phyloP scores from a whole-genome alignment of 2,329 filamentous ascomycete species.

The Diplodia seriata region DNA sequence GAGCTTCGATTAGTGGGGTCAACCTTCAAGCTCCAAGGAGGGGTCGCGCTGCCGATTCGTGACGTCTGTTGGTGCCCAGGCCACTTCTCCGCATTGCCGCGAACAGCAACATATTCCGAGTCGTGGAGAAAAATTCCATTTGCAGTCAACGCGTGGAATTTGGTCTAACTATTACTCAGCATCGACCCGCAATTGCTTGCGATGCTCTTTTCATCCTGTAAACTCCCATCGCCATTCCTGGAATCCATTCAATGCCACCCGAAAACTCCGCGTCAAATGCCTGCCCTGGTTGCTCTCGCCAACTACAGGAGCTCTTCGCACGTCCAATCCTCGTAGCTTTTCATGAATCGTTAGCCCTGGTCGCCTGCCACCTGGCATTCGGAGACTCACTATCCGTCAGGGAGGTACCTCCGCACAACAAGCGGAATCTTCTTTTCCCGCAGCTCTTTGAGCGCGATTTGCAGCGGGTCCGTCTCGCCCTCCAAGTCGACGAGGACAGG shows the following conservation, averaged over 20 bases:
- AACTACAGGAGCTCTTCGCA: slow-evolving; percentile 83
- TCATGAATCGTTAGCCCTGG: slow-evolving; percentile 17
- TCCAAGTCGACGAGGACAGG: slow-evolving; percentile 95
- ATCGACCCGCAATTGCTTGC: slow-evolving; percentile 45
- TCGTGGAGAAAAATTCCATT: slow-evolving; percentile 28
- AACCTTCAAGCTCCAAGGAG: slow-evolving; percentile 24
- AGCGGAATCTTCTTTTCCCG: slow-evolving; percentile 98
- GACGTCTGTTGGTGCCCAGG: slow-evolving; percentile 30
- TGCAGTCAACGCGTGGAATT: slow-evolving; percentile 24
- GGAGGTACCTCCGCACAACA: slow-evolving; percentile 92
- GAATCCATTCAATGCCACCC: slow-evolving; percentile 39
- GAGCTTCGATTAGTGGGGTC: slow-evolving; percentile 32
- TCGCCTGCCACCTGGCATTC: background rate
- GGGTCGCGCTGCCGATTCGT: slow-evolving; percentile 30
- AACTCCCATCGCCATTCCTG: slow-evolving; percentile 45
- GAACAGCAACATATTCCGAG: slow-evolving; percentile 31
- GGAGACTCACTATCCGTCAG: slow-evolving; percentile 85
- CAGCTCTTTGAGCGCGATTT: slow-evolving; percentile 97
- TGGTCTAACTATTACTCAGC: slow-evolving; percentile 27
- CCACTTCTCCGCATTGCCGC: slow-evolving; percentile 30
- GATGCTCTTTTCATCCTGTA: slow-evolving; percentile 40
- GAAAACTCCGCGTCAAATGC: slow-evolving; percentile 32
- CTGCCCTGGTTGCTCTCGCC: slow-evolving; percentile 23
- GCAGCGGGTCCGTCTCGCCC: slow-evolving; percentile 95
- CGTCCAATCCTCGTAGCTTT: slow-evolving; percentile 97